Conservation (phyloP, 345 rosid genomes). For the Dimocarpus longan region DNA sequence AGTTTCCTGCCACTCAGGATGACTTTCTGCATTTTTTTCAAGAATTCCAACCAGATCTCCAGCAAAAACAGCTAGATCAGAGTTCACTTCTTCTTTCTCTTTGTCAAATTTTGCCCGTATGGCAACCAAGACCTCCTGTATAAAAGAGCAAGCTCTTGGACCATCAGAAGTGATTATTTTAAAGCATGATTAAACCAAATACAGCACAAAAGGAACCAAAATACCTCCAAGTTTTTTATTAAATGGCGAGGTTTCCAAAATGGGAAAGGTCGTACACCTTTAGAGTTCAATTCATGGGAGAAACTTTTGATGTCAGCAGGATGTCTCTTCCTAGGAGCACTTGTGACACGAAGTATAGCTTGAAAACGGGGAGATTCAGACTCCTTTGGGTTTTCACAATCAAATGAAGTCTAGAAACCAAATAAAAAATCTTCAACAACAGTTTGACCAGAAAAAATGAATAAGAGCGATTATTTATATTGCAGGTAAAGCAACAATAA, state of each 20-base stretch:
- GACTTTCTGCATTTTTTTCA: constrained; percentile 93
- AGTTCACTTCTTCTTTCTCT: constrained; percentile 99
- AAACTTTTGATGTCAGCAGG: constrained; percentile 98
- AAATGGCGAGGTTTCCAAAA: constrained; percentile 90
- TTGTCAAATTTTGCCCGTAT: constrained; percentile 94
- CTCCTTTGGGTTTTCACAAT: constrained; percentile 84
- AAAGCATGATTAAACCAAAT: constrained; percentile 16
- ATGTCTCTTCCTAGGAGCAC: constrained; percentile 93
- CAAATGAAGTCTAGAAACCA: constrained; percentile 58
- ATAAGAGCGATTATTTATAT: constrained; percentile 17
- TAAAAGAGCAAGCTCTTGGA: constrained; percentile 28
- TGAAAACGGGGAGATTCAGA: constrained; percentile 99
- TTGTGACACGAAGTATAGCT: constrained; percentile 94
- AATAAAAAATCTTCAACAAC: constrained; percentile 30
- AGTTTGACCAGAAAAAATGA: constrained; percentile 14
- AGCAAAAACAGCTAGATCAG: constrained; percentile 95
- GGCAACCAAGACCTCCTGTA: constrained; percentile 81
- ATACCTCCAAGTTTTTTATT: constrained; percentile 82
- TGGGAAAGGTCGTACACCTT: constrained; percentile 97
- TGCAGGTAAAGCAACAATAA: constrained; percentile 27
- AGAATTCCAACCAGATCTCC: constrained; percentile 98
- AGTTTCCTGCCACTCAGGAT: constrained; percentile 99
- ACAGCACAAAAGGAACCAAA: constrained; percentile 11
- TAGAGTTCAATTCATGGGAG: constrained; percentile 98
- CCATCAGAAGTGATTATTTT: neutral